Conservation (phyloP, 1,284 basidiomycete species). For the Kwoniella shivajii region DNA sequence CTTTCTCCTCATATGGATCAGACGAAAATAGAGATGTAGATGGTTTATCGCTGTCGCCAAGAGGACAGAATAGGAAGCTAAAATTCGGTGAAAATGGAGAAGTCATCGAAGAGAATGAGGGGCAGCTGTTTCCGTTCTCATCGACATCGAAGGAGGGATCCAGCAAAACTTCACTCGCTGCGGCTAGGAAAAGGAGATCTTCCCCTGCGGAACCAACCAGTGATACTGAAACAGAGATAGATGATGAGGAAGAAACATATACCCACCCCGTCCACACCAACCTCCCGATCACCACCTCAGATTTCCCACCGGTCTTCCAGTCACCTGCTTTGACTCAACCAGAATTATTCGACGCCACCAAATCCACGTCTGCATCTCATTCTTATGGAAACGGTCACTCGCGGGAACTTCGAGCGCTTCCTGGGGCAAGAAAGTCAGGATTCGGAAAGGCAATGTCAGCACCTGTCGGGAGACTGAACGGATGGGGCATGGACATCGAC, state of each 20-base stretch:
- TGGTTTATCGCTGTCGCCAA: conserved; percentile 16
- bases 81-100: conserved; percentile 26
- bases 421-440: conserved; percentile 18
- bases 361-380: conserved; percentile 3
- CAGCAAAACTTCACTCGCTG: conserved; percentile 1
- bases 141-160: not conserved
- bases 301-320: conserved; percentile 47
- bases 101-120: conserved; percentile 20
- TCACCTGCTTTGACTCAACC: conserved; percentile 38
- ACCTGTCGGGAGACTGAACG: conserved; percentile 37
- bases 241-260: conserved; percentile 20
- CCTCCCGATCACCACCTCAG: conserved; percentile 18
- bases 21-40: conserved; percentile 7
- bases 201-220: conserved; percentile 19
- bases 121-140: not conserved
- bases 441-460: conserved; percentile 43
- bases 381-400: conserved; percentile 8
- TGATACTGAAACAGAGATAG: conserved; percentile 21
- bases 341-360: conserved; percentile 26
- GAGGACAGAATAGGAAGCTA: conserved; percentile 16
- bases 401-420: conserved; percentile 23
- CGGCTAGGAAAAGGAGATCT: conserved; percentile 19
- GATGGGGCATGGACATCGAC: conserved; percentile 43
- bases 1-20: conserved; percentile 21
- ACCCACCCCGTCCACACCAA: not conserved